These are phyloP conservation scores for Xerophyta viscosa DNA, from an alignment of 106 monocot genomes.

Conservation along the genomic window DNA sequence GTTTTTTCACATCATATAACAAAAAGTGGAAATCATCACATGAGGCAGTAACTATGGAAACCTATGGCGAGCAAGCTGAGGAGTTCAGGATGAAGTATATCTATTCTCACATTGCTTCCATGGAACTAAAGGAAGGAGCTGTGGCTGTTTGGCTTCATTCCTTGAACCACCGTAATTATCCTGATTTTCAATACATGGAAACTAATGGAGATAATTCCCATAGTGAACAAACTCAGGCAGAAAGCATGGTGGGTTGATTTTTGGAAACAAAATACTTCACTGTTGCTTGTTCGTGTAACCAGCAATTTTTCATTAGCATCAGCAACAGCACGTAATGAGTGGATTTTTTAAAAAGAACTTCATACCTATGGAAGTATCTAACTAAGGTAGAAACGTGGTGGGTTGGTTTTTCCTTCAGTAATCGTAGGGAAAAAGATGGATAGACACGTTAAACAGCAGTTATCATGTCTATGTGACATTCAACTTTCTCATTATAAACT, in stretches of 20 bases:
- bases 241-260: not conserved
- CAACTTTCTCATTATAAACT: not conserved
- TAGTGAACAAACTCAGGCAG: constrained; percentile 6
- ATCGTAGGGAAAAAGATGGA: not conserved
- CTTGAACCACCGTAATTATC: constrained; percentile 75
- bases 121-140: constrained; percentile 93
- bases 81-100: constrained; percentile 76
- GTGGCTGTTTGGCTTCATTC: constrained; percentile 94
- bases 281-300: not conserved
- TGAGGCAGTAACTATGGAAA: constrained; percentile 74
- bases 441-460: not conserved
- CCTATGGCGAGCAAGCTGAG: constrained; percentile 67
- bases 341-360: not conserved
- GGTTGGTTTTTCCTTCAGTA: no score
- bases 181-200: constrained; percentile 55
- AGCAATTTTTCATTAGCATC: no score
- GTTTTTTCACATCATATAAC: constrained; percentile 88
- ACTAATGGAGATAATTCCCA: not conserved
- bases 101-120: constrained; percentile 69
- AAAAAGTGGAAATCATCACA: constrained; percentile 91
- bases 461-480: not conserved
- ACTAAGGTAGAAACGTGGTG: no score
- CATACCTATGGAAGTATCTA: not conserved
- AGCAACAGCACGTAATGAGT: not conserved
- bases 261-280: not conserved